These are phyloP conservation scores for Domatiomyces globalis DNA, from an alignment of 2,329 filamentous ascomycete genomes.

Conservation along the genomic window DNA sequence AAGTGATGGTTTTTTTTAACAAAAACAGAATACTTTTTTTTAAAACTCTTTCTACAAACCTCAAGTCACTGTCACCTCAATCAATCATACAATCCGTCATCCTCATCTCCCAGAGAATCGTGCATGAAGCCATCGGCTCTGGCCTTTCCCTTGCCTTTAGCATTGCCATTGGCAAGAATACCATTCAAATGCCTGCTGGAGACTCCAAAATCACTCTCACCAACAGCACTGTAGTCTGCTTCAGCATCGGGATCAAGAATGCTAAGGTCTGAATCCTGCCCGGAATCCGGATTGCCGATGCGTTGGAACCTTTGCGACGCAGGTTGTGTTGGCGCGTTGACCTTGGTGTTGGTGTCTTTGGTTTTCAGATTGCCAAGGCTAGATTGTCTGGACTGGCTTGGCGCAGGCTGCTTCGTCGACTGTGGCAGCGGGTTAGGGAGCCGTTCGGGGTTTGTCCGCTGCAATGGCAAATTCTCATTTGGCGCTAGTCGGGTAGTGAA, in stretches of 20 bases:
- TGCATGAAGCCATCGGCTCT: slow-evolving; percentile 2
- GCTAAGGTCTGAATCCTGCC: slow-evolving; percentile 5
- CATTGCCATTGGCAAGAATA: not conserved
- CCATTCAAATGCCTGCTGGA: not conserved
- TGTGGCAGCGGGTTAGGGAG: not conserved
- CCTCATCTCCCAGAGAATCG: slow-evolving; percentile 8
- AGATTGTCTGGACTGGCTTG: slow-evolving; percentile 2
- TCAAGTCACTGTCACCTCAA: not conserved
- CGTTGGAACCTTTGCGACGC: slow-evolving; percentile 9
- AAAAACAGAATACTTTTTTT: not conserved
- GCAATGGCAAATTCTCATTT: not conserved
- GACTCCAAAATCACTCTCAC: slow-evolving; percentile 1
- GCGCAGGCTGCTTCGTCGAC: not conserved
- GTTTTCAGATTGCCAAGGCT: slow-evolving; percentile 9
- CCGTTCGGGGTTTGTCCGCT: not conserved
- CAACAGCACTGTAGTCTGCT: not conserved
- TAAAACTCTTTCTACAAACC: not conserved
- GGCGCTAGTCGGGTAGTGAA: slow-evolving; percentile 2
- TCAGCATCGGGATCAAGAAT: slow-evolving; percentile 7
- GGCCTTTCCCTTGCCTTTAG: not conserved
- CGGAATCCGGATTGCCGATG: slow-evolving; percentile 17
- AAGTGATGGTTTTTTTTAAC: not conserved
- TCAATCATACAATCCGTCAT: slow-evolving; percentile 1
- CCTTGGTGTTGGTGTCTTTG: slow-evolving; percentile 6
- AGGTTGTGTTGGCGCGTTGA: not conserved